Base-by-base conservation (phyloP, 2,329 filamentous ascomycete genomes). In the Neoscytalidium dimidiatum region DNA sequence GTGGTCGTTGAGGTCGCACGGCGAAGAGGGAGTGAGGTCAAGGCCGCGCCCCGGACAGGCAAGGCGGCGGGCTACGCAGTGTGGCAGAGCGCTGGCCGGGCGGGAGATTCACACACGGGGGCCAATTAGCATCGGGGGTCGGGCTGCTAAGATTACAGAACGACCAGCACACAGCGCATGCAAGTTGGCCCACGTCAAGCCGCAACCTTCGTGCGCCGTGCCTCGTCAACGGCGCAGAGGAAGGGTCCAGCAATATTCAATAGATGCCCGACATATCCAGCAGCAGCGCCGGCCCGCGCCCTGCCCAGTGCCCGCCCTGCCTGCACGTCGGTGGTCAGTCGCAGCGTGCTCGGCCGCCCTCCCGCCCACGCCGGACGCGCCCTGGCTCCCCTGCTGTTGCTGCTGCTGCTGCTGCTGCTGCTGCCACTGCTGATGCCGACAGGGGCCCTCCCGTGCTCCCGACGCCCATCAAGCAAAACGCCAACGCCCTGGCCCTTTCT, bases 71-170 rank as follows among this genome's bases (percentile, higher is more conserved):
- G 33, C 48, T 31, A 53, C 44, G 60, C n/a, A n/a, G n/a, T n/a
- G n/a, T n/a, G 38, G 38, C 43, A 64, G 48, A 23, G 60, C 35
- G 46, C 61, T 44, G 61, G 49, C 61, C 33, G 46, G n/a, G 38
- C 61, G 61, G 61, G 61, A 64, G 61, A 64, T 64, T 48, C 49
- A 52, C 61, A 51, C 48, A 43, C 23, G 61, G 46, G 46, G 61
- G 61, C 61, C 61, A 63, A 63, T 63, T 48, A 63, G 61, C 61
- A 63, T 48, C 35, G 19, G 58, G 33, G 44, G 58, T 14, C 14
- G 44, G 43, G 56, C 56, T 60, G 56, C 38, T 46, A 60, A 60
- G 38, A 46, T 60, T 60, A 41, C 38, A 38, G 46, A 31, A 46
- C 56, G 53, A 23, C 53, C 53, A 58, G 53, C 43, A 35, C 53